Percentiles rank a stretch among this genome's conserved stretches.
These are phyloP conservation scores for Karstenula rhodostoma DNA, from an alignment of 2,329 filamentous ascomycete genomes.

Conservation along the genomic window DNA sequence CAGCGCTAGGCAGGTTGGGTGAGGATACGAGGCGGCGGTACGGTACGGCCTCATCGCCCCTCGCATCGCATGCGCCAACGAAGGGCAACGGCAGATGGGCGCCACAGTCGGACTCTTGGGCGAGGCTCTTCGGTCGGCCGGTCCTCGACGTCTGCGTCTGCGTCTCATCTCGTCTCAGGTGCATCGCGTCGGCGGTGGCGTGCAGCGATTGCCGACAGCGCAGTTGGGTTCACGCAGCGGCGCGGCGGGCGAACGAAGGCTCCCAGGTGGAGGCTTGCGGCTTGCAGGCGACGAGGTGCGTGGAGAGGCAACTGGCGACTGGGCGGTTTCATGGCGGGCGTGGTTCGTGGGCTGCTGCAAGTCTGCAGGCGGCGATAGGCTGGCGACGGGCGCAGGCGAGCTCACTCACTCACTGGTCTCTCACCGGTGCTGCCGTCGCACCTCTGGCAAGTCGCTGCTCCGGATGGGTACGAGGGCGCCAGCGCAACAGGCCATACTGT, in stretches of 20 bases:
- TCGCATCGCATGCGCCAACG: constrained; percentile 4
- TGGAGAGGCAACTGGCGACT: too few relatives aligned
- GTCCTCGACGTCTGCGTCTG: too few relatives aligned
- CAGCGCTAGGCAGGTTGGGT: not conserved
- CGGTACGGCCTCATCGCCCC: not conserved
- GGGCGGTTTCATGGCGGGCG: constrained; percentile 20
- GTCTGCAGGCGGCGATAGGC: constrained; percentile 21
- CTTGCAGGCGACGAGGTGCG: constrained; percentile 18
- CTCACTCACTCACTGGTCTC: too few relatives aligned
- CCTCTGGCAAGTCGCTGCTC: not conserved
- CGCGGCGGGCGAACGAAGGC: not conserved
- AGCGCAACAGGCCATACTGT: too few relatives aligned
- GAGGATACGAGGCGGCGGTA: not conserved
- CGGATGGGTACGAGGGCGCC: too few relatives aligned
- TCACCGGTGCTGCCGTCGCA: not conserved
- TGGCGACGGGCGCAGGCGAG: not conserved
- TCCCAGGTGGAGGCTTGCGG: constrained; percentile 11
- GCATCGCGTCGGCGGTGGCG: not conserved
- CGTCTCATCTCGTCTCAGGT: not conserved
- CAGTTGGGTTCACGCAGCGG: not conserved
- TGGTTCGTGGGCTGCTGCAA: constrained; percentile 14
- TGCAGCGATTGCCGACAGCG: constrained; percentile 3
- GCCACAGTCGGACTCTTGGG: not conserved
- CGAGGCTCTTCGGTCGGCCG: too few relatives aligned
- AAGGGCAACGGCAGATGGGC: not conserved